Evolutionary conservation across 1,139 yeast species (phyloP).

Genomic region (Suhomyces taliae): DNA sequence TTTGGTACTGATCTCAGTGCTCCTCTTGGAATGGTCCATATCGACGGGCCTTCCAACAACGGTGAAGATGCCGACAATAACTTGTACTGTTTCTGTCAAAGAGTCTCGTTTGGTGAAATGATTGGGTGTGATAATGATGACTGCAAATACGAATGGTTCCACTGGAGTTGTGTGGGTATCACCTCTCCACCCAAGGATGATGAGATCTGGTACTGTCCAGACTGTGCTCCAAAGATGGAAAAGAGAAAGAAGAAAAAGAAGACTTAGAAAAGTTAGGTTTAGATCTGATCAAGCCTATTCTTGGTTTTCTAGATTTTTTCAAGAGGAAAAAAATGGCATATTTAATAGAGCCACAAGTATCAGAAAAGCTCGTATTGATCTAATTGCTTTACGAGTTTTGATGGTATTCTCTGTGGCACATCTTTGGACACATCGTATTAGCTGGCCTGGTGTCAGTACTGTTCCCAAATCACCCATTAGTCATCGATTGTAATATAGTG

Average conservation of each 20-base stretch:
- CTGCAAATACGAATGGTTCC: conserved; percentile 88
- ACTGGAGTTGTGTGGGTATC: conserved; percentile 81
- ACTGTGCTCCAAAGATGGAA: conserved; percentile 55
- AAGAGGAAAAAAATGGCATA: too few species aligned
- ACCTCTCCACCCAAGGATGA: conserved; percentile 67
- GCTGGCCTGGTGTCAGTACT: too few species aligned
- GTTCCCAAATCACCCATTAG: too few species aligned
- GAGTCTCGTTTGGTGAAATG: conserved; percentile 88
- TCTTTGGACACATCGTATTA: too few species aligned
- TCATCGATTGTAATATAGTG: too few species aligned
- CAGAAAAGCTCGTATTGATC: too few species aligned
- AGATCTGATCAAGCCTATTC: too few species aligned
- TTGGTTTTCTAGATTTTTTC: too few species aligned
- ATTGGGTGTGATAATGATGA: conserved; percentile 85
- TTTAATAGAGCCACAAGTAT: too few species aligned
- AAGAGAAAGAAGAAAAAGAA: conserved; percentile 48
- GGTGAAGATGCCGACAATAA: conserved; percentile 66
- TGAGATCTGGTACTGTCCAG: conserved; percentile 71
- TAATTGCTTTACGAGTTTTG: too few species aligned
- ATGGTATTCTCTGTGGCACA: too few species aligned
- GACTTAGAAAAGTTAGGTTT: conserved; percentile 5
- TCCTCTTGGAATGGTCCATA: conserved; percentile 10
- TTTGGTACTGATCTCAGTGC: conserved; percentile 10
- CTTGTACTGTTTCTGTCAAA: conserved; percentile 78
- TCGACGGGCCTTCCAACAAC: conserved; percentile 15